Evolutionary conservation across 805 yeast genomes (phyloP).

Genomic region (Kodamaea restingae): DNA sequence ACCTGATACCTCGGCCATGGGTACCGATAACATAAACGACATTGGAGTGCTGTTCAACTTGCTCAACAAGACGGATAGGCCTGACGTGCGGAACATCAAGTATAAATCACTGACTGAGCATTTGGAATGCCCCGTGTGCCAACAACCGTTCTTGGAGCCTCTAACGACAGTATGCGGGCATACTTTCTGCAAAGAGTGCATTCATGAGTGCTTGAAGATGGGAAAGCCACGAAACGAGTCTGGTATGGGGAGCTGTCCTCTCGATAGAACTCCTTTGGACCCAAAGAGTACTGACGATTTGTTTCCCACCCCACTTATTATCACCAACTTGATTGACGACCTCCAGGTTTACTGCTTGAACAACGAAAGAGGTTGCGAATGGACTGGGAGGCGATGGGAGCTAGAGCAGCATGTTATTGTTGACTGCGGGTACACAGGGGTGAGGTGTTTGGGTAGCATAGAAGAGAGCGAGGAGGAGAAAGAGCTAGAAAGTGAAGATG

Average conservation of each 20-base stretch:
- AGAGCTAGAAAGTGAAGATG: slow-evolving; percentile 7
- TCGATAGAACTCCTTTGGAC: slow-evolving; percentile 52
- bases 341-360: slow-evolving; percentile 55
- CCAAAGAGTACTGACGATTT: slow-evolving; percentile 27
- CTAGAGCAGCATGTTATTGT: slow-evolving; percentile 44
- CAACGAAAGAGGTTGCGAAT: slow-evolving; percentile 48
- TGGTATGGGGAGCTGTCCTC: slow-evolving; percentile 45
- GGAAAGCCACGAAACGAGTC: slow-evolving; percentile 7
- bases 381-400: slow-evolving; percentile 59
- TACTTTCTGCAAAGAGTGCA: slow-evolving; percentile 15
- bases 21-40: neutral
- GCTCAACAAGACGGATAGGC: slow-evolving; percentile 13
- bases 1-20: neutral
- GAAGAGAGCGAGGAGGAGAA: slow-evolving; percentile 5
- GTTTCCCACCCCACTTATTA: slow-evolving; percentile 53
- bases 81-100: slow-evolving; percentile 28
- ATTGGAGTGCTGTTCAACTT: slow-evolving; percentile 16
- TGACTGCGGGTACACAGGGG: slow-evolving; percentile 36
- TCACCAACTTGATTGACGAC: slow-evolving; percentile 60
- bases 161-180: slow-evolving; percentile 43
- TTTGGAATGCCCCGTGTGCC: slow-evolving; percentile 60
- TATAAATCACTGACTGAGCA: slow-evolving; percentile 28
- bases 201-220: slow-evolving; percentile 24
- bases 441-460: slow-evolving; percentile 24
- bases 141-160: slow-evolving; percentile 58